Evolutionary conservation across 2,329 filamentous ascomycete genomes (phyloP).

Genomic region (Dactylellina sp.): DNA sequence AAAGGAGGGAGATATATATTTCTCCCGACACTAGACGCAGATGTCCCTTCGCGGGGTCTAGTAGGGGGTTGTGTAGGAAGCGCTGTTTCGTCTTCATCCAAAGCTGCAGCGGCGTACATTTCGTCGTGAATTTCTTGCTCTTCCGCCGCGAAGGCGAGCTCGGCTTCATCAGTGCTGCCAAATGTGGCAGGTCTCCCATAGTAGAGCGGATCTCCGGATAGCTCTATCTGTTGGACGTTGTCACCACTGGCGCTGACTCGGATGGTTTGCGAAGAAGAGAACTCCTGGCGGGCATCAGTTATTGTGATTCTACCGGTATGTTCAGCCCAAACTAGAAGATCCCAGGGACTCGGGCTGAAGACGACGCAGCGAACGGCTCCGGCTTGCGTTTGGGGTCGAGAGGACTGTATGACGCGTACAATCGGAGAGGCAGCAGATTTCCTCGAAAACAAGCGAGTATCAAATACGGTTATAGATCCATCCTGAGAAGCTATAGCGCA

Average conservation of each 20-base stretch:
- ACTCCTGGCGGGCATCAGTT: conserved; percentile 76
- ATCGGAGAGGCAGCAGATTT: conserved; percentile 71
- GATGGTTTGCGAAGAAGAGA: conserved; percentile 76
- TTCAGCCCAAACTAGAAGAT: conserved; percentile 93
- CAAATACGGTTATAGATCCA: conserved; percentile 80
- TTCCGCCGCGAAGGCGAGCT: conserved; percentile 48
- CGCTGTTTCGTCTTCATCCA: conserved; percentile 53
- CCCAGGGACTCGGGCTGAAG: conserved; percentile 89
- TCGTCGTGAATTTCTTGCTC: conserved; percentile 54
- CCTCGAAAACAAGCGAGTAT: conserved; percentile 64
- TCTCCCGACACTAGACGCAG: conserved; percentile 40
- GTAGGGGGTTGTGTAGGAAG: conserved; percentile 47
- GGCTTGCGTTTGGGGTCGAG: conserved; percentile 75
- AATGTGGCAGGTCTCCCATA: conserved; percentile 50
- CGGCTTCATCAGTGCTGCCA: conserved; percentile 49
- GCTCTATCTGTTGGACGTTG: conserved; percentile 58
- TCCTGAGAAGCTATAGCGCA: conserved; percentile 84
- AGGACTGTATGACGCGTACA: conserved; percentile 81
- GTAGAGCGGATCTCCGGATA: conserved; percentile 56
- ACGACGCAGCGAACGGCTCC: conserved; percentile 91
- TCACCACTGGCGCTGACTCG: conserved; percentile 72
- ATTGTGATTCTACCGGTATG: conserved; percentile 81
- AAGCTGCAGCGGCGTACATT: conserved; percentile 52
- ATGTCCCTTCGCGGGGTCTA: conserved; percentile 52
- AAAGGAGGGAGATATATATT: conserved; percentile 51